Conservation (phyloP, 2,329 filamentous ascomycete species). For the Ophiostoma sp. region DNA sequence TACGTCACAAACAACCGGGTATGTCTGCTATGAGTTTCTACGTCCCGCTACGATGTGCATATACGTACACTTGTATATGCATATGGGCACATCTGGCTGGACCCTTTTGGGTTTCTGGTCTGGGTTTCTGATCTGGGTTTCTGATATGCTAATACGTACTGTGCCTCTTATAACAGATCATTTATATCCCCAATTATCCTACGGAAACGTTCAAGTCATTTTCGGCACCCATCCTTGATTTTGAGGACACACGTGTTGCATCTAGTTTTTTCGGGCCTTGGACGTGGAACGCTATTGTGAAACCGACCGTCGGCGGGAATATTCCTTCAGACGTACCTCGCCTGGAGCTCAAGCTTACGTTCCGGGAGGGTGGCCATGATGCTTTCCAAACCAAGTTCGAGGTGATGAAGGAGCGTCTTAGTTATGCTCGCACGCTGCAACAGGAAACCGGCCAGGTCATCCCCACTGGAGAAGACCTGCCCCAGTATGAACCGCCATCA, state of each 20-base stretch:
- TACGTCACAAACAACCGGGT: slow-evolving; percentile 84
- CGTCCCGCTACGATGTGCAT: neutral
- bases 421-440: slow-evolving; percentile 72
- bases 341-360: slow-evolving; percentile 77
- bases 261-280: slow-evolving; percentile 92
- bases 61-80: neutral
- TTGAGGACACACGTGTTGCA: slow-evolving; percentile 78
- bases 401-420: slow-evolving; percentile 73
- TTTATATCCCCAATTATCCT: slow-evolving; percentile 73
- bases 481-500: slow-evolving; percentile 64
- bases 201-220: slow-evolving; percentile 76
- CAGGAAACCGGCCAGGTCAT: slow-evolving; percentile 59
- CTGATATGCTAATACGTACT: neutral
- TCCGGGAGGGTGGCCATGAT: slow-evolving; percentile 92
- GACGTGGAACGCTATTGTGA: slow-evolving; percentile 75
- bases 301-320: slow-evolving; percentile 75
- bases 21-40: slow-evolving; percentile 32
- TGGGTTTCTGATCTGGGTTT: too few relatives aligned
- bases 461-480: slow-evolving; percentile 75
- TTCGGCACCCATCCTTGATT: slow-evolving; percentile 78
- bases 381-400: slow-evolving; percentile 83
- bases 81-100: neutral
- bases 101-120: neutral
- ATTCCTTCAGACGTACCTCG: slow-evolving; percentile 68
- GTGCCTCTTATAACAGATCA: slow-evolving; percentile 51